Conservation (phyloP, 78 protist species). For the Diacronema lutheri region DNA sequence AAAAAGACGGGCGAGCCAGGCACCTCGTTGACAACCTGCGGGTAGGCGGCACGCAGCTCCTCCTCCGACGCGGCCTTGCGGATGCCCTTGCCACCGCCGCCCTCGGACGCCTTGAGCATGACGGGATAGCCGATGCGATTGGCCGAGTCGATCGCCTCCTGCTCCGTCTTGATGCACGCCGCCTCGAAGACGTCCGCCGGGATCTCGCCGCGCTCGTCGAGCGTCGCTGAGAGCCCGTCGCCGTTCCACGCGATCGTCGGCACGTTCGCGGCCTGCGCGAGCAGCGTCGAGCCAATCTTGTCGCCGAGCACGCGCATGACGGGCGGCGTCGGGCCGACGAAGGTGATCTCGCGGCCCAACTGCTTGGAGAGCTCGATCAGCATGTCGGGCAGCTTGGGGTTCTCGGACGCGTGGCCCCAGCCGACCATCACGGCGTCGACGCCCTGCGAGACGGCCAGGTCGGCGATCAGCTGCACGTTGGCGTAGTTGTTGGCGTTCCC, state of each 20-base stretch:
- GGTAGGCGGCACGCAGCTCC: conserved; percentile 27
- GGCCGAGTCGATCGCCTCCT: conserved; percentile 36
- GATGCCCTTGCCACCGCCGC: conserved; percentile 91
- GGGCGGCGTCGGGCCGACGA: conserved; percentile 74
- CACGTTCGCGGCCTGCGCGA: conserved; percentile 91
- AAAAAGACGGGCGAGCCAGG: conserved; percentile 84
- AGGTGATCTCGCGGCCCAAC: conserved; percentile 50
- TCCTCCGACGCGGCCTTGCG: conserved; percentile 59
- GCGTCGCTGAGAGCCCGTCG: conserved; percentile 42
- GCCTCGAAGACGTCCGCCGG: conserved; percentile 20
- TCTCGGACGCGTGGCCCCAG: conserved; percentile 97
- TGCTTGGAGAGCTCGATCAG: conserved; percentile 15
- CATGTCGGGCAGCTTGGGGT: conserved; percentile 86
- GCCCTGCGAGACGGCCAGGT: conserved; percentile 18
- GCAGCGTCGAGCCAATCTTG: conserved; percentile 92
- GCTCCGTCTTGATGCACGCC: conserved; percentile 43
- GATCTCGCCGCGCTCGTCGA: conserved; percentile 1
- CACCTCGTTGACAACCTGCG: conserved; percentile 61
- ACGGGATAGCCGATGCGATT: conserved; percentile 73
- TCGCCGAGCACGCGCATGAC: conserved; percentile 88
- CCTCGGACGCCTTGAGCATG: conserved; percentile 88
- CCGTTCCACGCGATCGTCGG: conserved; percentile 92
- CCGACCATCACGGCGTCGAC: conserved; percentile 95
- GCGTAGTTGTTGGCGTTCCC: conserved; percentile 92
- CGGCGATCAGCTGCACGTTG: conserved; percentile 91